Percentiles rank a stretch among this genome's conserved stretches.
Evolutionary conservation across 768 basidiomycete species (phyloP).

Genomic region (Boletales sp.): DNA sequence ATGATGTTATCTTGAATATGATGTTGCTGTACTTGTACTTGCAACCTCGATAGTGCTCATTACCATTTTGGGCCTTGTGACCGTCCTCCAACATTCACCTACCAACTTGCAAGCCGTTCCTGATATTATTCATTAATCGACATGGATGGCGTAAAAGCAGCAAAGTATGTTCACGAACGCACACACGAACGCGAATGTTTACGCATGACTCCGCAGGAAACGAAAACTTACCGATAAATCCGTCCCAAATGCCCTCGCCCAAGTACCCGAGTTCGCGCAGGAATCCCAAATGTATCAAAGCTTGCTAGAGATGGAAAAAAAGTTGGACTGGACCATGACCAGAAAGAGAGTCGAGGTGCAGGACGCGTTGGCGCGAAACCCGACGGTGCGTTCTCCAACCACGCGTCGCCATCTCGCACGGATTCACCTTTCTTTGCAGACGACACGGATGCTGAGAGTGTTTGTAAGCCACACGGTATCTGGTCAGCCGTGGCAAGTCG

Average conservation of each 20-base stretch:
- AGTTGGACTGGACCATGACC: slow-evolving; percentile 92
- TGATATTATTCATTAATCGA: background rate
- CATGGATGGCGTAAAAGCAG: slow-evolving; percentile 32
- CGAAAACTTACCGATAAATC: slow-evolving; percentile 79
- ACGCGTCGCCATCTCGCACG: slow-evolving; percentile 1
- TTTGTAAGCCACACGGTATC: slow-evolving; percentile 88
- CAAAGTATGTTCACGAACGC: slow-evolving; percentile 25
- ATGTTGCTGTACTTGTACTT: too few species aligned
- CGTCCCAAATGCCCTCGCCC: slow-evolving; percentile 71
- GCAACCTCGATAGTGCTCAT: background rate
- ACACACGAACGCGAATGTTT: background rate
- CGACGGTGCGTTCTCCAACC: slow-evolving; percentile 40
- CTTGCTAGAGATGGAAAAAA: slow-evolving; percentile 83
- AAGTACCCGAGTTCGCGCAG: slow-evolving; percentile 69
- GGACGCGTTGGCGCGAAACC: slow-evolving; percentile 74
- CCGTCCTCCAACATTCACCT: background rate
- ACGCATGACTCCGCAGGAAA: slow-evolving; percentile 41
- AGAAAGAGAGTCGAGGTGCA: slow-evolving; percentile 89
- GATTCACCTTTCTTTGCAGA: slow-evolving; percentile 40
- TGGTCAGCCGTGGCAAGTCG: slow-evolving; percentile 80
- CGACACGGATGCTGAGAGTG: slow-evolving; percentile 76
- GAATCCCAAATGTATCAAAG: slow-evolving; percentile 88
- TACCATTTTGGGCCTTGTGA: slow-evolving; percentile 1
- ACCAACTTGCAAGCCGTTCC: background rate
- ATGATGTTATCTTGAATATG: too few species aligned